Conservation (phyloP, 2,329 filamentous ascomycete species). For the Colletotrichum sp. region DNA sequence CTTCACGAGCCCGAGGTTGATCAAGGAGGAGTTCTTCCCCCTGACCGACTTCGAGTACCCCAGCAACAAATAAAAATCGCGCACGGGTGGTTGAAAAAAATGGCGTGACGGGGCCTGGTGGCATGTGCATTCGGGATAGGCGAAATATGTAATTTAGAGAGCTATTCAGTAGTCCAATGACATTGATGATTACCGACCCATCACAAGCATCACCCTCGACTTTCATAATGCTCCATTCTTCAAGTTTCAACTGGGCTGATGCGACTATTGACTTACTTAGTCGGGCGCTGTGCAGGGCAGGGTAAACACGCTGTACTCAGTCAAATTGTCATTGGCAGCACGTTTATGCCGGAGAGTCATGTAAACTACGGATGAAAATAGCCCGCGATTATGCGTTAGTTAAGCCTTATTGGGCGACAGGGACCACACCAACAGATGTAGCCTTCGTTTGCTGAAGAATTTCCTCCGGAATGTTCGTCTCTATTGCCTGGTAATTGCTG, state of each 20-base stretch:
- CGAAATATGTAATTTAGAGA: background rate
- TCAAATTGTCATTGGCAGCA: background rate
- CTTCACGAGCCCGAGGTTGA: slow-evolving; percentile 55
- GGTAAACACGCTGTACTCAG: background rate
- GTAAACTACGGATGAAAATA: background rate
- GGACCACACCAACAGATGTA: background rate
- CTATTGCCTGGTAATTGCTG: background rate
- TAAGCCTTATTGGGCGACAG: background rate
- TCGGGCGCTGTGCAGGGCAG: background rate
- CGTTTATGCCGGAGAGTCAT: background rate
- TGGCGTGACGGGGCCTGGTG: background rate
- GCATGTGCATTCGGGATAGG: background rate
- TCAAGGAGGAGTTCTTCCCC: slow-evolving; percentile 54
- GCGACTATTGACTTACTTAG: rapidly evolving
- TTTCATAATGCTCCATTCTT: background rate
- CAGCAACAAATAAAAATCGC: slow-evolving; percentile 44
- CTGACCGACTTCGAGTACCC: slow-evolving; percentile 46
- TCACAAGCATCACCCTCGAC: background rate
- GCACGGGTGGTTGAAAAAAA: background rate
- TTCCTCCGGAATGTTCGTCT: background rate
- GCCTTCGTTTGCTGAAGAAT: background rate
- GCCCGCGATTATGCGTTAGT: background rate
- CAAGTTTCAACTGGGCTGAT: background rate
- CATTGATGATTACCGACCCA: background rate
- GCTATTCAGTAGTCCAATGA: background rate